Conservation (phyloP, 2,329 filamentous ascomycete species). For the Moelleriella libera region DNA sequence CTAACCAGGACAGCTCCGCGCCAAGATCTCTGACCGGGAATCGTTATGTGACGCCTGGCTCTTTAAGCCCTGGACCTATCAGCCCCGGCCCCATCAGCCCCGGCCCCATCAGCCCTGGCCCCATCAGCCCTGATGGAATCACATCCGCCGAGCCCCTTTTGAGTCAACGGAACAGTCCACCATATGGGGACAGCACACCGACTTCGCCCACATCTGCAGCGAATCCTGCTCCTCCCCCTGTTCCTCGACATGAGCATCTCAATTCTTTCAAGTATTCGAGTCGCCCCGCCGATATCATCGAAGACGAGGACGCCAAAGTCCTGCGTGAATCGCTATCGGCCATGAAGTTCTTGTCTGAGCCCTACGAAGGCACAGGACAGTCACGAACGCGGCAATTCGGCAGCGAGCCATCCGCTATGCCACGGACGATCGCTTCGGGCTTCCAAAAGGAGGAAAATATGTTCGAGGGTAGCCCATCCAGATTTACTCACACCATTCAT, state of each 20-base stretch:
- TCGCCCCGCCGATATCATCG: constrained; percentile 22
- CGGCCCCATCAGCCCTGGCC: constrained; percentile 5
- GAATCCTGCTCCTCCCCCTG: constrained; percentile 11
- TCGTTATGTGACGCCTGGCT: constrained; percentile 22
- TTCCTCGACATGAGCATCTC: constrained; percentile 19
- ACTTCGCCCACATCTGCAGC: neutral
- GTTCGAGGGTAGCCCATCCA: constrained; percentile 33
- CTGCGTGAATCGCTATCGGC: constrained; percentile 37
- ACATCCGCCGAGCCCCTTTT: constrained; percentile 29
- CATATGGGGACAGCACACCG: constrained; percentile 21
- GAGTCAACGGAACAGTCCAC: constrained; percentile 36
- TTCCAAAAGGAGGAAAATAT: constrained; percentile 37
- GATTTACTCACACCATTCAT: constrained; percentile 20
- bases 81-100: constrained; percentile 5
- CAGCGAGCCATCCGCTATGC: constrained; percentile 20
- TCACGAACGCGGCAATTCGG: constrained; percentile 23
- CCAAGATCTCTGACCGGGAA: constrained; percentile 31
- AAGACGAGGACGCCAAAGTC: constrained; percentile 39
- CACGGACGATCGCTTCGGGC: constrained; percentile 12
- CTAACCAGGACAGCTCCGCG: constrained; percentile 21
- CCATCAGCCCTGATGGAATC: constrained; percentile 31
- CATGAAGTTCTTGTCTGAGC: constrained; percentile 27
- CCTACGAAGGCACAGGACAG: constrained; percentile 9
- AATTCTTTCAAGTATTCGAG: constrained; percentile 16
- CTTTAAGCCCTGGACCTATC: neutral